Percentiles rank a stretch among this genome's conserved stretches.
Conservation (phyloP, 495 filamentous ascomycete species). For the Penicillium cosmopolitanum region DNA sequence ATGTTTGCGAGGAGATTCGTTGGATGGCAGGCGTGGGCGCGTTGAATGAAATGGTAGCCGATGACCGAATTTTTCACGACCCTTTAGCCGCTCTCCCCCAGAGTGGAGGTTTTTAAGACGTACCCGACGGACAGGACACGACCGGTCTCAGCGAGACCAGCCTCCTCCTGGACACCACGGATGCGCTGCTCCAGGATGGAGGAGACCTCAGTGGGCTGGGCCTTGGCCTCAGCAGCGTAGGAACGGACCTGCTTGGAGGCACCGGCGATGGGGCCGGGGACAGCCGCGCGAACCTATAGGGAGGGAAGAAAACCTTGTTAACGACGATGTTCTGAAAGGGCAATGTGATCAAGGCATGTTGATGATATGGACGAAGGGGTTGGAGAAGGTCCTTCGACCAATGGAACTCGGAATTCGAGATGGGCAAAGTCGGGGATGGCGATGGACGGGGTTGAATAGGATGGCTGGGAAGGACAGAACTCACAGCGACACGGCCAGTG, state of each 20-base stretch:
- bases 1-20: constrained; percentile 11
- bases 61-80: constrained; percentile 41
- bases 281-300: constrained; percentile 79
- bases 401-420: constrained; percentile 47
- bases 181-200: constrained; percentile 99
- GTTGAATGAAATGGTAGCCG: constrained; percentile 36
- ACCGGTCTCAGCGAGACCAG: constrained; percentile 94
- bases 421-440: constrained; percentile 36
- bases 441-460: constrained; percentile 44
- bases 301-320: constrained; percentile 52
- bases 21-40: constrained; percentile 21
- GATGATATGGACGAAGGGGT: constrained; percentile 28
- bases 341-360: constrained; percentile 32
- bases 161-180: constrained; percentile 95
- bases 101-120: constrained; percentile 43
- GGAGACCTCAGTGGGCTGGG: constrained; percentile 94
- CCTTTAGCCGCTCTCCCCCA: constrained; percentile 21
- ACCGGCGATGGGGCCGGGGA: constrained; percentile 73
- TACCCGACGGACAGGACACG: constrained; percentile 99
- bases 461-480: constrained; percentile 46
- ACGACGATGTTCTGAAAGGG: constrained; percentile 33
- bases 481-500: constrained; percentile 87
- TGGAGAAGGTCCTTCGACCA: constrained; percentile 36
- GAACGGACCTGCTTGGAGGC: constrained; percentile 77
- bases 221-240: constrained; percentile 94